Percentiles rank a stretch among this genome's conserved stretches.
These are phyloP conservation scores for Acorus gramineus DNA, from an alignment of 106 monocot species.

Conservation along the genomic window DNA sequence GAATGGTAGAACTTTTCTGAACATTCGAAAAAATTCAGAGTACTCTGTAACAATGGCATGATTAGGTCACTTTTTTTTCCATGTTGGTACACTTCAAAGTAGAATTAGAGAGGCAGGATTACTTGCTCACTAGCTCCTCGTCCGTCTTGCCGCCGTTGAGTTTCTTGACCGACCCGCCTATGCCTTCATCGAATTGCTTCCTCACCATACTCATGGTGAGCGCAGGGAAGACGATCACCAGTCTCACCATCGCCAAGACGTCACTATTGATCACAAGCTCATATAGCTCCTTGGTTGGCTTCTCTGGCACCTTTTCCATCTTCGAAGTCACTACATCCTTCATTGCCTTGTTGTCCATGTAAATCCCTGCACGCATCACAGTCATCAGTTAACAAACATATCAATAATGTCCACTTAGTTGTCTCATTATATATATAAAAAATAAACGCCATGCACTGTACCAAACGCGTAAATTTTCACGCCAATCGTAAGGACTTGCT, in stretches of 20 bases:
- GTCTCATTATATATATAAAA: no score
- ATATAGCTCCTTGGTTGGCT: constrained; percentile 41
- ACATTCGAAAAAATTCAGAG: no score
- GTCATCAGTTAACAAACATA: neutral
- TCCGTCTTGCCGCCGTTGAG: constrained; percentile 36
- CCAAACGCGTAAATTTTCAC: constrained; percentile 62
- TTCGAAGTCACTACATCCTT: constrained; percentile 33
- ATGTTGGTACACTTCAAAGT: no score
- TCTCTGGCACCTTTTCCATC: constrained; percentile 18
- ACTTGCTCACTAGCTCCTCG: constrained; percentile 43
- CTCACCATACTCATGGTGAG: constrained; percentile 45
- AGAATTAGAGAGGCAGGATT: neutral
- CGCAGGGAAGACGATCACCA: constrained; percentile 39
- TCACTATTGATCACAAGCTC: constrained; percentile 43
- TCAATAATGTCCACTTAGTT: no score
- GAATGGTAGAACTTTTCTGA: no score
- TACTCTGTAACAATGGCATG: no score
- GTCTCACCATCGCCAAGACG: constrained; percentile 26
- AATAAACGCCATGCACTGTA: neutral
- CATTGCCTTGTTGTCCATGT: constrained; percentile 29
- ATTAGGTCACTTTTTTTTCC: no score
- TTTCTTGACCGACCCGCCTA: constrained; percentile 45
- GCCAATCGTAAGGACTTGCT: constrained; percentile 27
- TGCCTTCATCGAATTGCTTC: constrained; percentile 50
- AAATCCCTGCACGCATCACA: constrained; percentile 30